Base-by-base conservation (phyloP, 139 green algal species). In the Tetradesmus lagerheimii region DNA sequence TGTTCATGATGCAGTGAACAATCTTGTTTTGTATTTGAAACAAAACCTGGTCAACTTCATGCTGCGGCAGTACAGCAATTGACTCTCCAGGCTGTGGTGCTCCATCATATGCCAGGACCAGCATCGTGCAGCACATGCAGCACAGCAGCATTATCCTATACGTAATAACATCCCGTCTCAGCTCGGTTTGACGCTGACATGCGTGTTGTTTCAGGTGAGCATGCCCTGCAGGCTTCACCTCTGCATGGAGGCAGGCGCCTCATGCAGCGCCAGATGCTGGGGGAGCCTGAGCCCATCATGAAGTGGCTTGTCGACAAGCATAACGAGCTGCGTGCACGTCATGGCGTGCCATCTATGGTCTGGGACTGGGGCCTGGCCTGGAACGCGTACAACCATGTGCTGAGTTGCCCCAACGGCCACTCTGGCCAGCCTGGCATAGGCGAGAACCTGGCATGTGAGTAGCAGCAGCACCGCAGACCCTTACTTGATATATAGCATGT, bases 341-440 rank as follows among this genome's bases (percentile, higher is more conserved):
- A 91, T 31, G 64, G 80, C n/a, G 66, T 80, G 25, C 64, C 31
- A 37, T 27, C 66, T 12, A 57, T 91, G n/a, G 31, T 18, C 1
- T 91, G 88, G 88, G 88, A 91, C 80, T 86, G 76, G 80, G 62
- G 29, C 50, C 67, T 91, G 41, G 88, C 87, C 5, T 86, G 76
- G 77, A 86, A 83, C 29, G 80, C 88, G 12, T 83, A 86, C n/a
- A 57, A 86, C 43, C 84, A 50, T 23, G 88, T 87, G 8, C 1
- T 50, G 11, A 23, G 18, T 67, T 91, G 88, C 88, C 88, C 88
- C 25, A 84, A 83, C 4, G 88, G 88, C 18, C 88, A 91, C 66
- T 85, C 64, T 16, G 66, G 45, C 15, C 27, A 41, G 66, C 31
- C 39, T 4, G 88, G 88, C 34, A 84, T 91, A 1, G 88, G 88